These are phyloP conservation scores for Metarhizium album DNA, from an alignment of 2,329 filamentous ascomycete genomes.

Conservation along the genomic window DNA sequence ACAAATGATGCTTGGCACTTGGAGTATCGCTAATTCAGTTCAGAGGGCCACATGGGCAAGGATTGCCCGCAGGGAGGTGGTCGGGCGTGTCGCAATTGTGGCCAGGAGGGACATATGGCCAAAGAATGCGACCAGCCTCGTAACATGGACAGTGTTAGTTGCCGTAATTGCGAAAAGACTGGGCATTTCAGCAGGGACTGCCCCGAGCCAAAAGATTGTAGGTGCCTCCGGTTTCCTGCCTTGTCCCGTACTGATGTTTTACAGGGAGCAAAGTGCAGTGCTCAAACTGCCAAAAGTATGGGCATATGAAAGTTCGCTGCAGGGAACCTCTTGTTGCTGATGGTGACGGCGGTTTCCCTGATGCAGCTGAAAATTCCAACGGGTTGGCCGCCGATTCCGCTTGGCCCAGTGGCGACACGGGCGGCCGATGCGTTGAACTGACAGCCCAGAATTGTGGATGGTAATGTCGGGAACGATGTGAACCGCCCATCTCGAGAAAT, in stretches of 20 bases:
- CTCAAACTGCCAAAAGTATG: slow-evolving; percentile 26
- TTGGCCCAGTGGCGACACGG: slow-evolving; percentile 6
- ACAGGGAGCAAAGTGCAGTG: slow-evolving; percentile 30
- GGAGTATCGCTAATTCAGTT: background rate
- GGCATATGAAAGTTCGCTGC: slow-evolving; percentile 29
- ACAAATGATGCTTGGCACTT: background rate
- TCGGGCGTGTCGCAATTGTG: slow-evolving; percentile 51
- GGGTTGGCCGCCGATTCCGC: slow-evolving; percentile 1
- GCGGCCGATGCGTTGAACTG: background rate
- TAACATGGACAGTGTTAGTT: slow-evolving; percentile 38
- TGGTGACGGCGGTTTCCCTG: slow-evolving; percentile 9
- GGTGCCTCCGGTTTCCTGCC: slow-evolving; percentile 7
- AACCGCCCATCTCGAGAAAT: background rate
- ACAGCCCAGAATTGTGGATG: background rate
- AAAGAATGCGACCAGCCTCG: slow-evolving; percentile 38
- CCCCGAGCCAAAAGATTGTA: slow-evolving; percentile 38
- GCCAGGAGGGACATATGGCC: slow-evolving; percentile 47
- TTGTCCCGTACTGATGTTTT: background rate
- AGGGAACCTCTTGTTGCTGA: slow-evolving; percentile 15
- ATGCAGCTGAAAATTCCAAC: slow-evolving; percentile 6
- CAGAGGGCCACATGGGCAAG: slow-evolving; percentile 50
- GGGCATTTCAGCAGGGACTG: slow-evolving; percentile 56
- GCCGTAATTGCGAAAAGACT: slow-evolving; percentile 48
- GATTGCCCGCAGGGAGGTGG: slow-evolving; percentile 54
- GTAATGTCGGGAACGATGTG: background rate